These are phyloP conservation scores for Hsuehochloa calcarea DNA, from an alignment of 176 grass and related monocot genomes.

Conservation along the genomic window DNA sequence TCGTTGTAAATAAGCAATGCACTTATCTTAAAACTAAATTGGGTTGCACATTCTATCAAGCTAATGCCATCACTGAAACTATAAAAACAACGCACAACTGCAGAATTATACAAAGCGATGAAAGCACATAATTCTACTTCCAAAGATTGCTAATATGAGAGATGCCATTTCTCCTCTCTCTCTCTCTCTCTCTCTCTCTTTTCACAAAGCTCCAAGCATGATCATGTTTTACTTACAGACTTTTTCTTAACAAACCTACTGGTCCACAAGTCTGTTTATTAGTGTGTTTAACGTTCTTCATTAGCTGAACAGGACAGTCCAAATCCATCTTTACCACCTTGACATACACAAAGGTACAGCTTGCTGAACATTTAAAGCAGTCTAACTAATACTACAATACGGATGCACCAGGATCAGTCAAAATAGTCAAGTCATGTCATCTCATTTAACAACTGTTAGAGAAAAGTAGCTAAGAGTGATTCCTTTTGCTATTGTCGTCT, in stretches of 20 bases:
- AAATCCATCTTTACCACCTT: conserved; percentile 1
- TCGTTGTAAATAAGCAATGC: conserved; percentile 4
- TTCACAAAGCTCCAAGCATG: neutral
- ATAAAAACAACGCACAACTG: neutral
- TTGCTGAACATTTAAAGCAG: neutral
- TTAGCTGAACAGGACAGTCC: neutral
- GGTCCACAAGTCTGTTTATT: neutral
- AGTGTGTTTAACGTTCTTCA: neutral
- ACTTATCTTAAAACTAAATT: neutral
- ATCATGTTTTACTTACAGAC: neutral
- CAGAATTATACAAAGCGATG: conserved; percentile 3
- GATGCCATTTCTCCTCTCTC: neutral
- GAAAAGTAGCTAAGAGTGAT: neutral
- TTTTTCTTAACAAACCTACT: neutral
- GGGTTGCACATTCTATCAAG: neutral
- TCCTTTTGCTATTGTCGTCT: conserved; percentile 14
- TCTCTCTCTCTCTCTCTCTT: no score
- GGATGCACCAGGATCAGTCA: neutral
- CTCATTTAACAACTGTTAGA: neutral
- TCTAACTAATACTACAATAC: neutral
- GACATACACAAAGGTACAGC: neutral
- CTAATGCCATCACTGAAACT: neutral
- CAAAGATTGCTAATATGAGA: neutral
- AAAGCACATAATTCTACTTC: neutral
- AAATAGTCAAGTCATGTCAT: neutral